Base-by-base conservation (phyloP, 495 filamentous ascomycete species). In the Aspergillus bridgeri region DNA sequence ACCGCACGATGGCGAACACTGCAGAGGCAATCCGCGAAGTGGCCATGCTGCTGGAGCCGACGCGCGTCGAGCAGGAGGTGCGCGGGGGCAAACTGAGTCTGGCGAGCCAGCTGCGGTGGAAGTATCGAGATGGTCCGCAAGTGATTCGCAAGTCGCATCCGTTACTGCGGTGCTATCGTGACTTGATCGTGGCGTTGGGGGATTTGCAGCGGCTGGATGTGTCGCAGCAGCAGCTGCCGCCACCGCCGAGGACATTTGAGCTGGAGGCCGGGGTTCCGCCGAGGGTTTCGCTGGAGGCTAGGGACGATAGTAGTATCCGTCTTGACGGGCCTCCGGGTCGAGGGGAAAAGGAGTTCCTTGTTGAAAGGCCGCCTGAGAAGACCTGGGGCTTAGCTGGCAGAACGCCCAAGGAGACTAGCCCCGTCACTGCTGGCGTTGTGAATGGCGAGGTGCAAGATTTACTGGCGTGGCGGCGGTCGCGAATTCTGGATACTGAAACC, bases 391-490 rank as follows among this genome's bases (percentile, higher is more conserved):
- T 13, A 7, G 48, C n/a, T 53, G 18, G 6, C 3, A 29, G 27
- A 51, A 48, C 45, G 33, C 9, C 24, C 17, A 8, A 21, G 38
- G 38, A 9, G 17, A 29, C 38, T 29, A 51, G 11, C 17, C 22
- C 20, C 22, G 27, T 21, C 25, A 18, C 13, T 25, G 18, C 22
- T 45, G 21, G 43, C n/a, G 25, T 19, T 15, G 42, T 51, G 48
- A 44, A 57, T 48, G 33, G 50, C 20, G 65, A 68, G 51, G 56
- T 68, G 65, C 8, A 57, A 20, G 65, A 68, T 44, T 42, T 68
- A 38, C 33, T 68, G n/a, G 63, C 60, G 0, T 68, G 65, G 65
- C 62, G 62, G n/a, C 60, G 48, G n/a, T 54, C 62, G 7, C 61
- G 62, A 42, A 60, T 59, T 3, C 11, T 42, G 22, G 19, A n/a